Conservation (phyloP, 768 basidiomycete species). For the Heimioporus sp. region DNA sequence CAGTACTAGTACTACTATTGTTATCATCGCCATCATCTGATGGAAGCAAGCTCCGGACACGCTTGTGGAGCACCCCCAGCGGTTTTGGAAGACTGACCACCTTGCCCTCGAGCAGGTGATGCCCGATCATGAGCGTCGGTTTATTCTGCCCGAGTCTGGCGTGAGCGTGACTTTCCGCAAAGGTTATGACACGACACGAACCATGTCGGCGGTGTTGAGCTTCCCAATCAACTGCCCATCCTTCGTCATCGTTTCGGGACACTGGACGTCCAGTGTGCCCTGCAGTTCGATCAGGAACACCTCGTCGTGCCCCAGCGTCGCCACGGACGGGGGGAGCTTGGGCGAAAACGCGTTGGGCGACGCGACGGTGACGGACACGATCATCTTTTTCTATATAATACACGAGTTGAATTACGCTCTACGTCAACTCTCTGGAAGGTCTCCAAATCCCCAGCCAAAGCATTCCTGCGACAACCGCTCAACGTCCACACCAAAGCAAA, state of each 20-base stretch:
- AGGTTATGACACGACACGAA: conserved; percentile 35
- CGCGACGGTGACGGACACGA: conserved; percentile 54
- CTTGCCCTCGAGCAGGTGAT: conserved; percentile 90
- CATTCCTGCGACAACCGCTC: conserved; percentile 48
- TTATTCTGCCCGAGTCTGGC: conserved; percentile 50
- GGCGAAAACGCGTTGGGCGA: conserved; percentile 32
- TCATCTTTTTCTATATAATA: conserved; percentile 41
- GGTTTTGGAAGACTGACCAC: conserved; percentile 75
- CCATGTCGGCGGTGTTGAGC: conserved; percentile 62
- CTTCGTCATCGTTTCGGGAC: conserved; percentile 44
- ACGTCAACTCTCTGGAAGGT: conserved; percentile 28
- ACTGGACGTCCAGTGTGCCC: conserved; percentile 74
- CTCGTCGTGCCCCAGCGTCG: conserved; percentile 74
- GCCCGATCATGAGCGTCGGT: conserved; percentile 78
- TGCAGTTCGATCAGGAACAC: conserved; percentile 86
- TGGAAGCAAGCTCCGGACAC: conserved; percentile 1
- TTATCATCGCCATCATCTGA: not conserved
- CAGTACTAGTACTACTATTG: too few relatives aligned
- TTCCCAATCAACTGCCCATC: conserved; percentile 79
- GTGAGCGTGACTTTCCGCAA: not conserved
- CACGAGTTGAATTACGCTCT: too few relatives aligned
- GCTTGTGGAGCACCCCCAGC: conserved; percentile 65
- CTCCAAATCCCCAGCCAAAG: conserved; percentile 68
- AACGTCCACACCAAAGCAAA: not conserved
- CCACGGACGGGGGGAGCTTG: conserved; percentile 62